Conservation (phyloP, 2,329 filamentous ascomycete species). For the Apiospora arundinis region DNA sequence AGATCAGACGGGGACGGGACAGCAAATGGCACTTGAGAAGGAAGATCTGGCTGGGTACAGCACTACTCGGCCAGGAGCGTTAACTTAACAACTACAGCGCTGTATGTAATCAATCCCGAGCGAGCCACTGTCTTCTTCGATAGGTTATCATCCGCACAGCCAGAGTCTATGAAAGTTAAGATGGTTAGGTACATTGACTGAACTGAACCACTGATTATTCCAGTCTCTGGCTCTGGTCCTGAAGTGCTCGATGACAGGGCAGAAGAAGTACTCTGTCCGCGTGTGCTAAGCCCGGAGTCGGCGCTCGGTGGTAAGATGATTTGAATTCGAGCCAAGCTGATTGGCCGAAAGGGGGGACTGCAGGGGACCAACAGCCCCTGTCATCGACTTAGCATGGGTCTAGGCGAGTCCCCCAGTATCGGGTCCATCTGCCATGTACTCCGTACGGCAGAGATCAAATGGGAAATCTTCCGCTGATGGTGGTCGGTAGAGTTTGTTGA, state of each 20-base stretch:
- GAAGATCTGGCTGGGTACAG: not conserved
- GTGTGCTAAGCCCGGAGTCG: conserved; percentile 16
- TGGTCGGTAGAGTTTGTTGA: not conserved
- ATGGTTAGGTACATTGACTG: not conserved
- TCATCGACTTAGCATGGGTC: conserved; percentile 10
- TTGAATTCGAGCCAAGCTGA: not conserved
- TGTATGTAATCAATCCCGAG: not conserved
- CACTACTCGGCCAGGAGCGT: not conserved
- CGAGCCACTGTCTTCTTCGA: not conserved
- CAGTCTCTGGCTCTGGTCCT: not conserved
- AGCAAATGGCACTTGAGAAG: conserved; percentile 6
- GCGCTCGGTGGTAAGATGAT: conserved; percentile 15
- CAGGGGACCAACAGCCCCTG: not conserved
- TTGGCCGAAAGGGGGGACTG: not conserved
- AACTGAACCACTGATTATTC: not conserved
- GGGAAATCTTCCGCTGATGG: not conserved
- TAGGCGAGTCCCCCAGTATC: conserved; percentile 9
- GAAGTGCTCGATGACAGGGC: not conserved
- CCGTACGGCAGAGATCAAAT: conserved; percentile 10
- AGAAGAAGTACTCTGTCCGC: not conserved
- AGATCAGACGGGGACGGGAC: conserved; percentile 10
- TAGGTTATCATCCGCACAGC: not conserved
- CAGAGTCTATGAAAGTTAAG: not conserved
- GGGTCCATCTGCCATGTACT: conserved; percentile 10
- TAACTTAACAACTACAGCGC: not conserved